These are phyloP conservation scores for Scutellaria minor DNA, from an alignment of 257 asterid genomes.

Conservation along the genomic window DNA sequence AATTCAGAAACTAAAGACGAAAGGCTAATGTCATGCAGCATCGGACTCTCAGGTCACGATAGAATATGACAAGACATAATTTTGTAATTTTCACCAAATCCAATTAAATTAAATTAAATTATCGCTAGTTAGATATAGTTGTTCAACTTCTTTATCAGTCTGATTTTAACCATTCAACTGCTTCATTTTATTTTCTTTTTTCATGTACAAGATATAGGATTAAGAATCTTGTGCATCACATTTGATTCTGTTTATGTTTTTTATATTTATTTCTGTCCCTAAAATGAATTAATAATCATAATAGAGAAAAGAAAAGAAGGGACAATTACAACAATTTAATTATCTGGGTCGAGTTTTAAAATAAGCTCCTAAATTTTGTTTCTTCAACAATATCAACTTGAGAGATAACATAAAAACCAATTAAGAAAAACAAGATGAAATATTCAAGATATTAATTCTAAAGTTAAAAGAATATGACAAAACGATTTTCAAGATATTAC, in stretches of 20 bases:
- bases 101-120: slow-evolving; percentile 14
- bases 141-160: slow-evolving; percentile 50
- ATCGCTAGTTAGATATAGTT: slow-evolving; percentile 35
- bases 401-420: no score
- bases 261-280: not conserved
- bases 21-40: not conserved
- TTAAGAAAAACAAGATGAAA: no score
- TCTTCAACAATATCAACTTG: no score
- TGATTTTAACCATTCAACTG: slow-evolving; percentile 48
- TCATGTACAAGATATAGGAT: not conserved
- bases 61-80: not conserved
- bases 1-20: slow-evolving; percentile 12
- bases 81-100: slow-evolving; percentile 26
- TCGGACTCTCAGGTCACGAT: slow-evolving; percentile 1
- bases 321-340: not conserved
- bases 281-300: not conserved
- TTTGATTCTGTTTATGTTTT: not conserved
- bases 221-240: not conserved
- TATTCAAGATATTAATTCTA: no score
- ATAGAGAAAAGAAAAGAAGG: no score
- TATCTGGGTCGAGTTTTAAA: no score
- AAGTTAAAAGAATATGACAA: no score
- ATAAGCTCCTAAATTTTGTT: no score
- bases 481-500: no score
- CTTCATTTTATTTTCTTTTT: not conserved